A percentile compares a stretch with the other conserved stretches of the same genome.
Evolutionary conservation across 352 stramenopile species (phyloP).

Genomic region (Phytophthora agathidicida): DNA sequence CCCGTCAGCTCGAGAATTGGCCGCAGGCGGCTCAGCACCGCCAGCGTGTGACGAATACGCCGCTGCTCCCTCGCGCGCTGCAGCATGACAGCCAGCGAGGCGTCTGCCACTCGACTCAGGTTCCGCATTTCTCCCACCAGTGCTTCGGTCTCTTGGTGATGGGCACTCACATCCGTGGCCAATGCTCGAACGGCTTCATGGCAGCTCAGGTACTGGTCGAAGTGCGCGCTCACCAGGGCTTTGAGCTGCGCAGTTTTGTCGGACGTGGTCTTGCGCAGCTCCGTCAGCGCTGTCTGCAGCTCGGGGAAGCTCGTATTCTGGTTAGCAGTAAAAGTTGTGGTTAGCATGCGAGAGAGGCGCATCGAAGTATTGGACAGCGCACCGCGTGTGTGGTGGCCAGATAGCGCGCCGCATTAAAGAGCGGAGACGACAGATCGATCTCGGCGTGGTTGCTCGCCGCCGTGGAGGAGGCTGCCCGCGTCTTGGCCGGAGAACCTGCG

Average conservation of each 20-base stretch:
- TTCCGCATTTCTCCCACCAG: slow-evolving; percentile 59
- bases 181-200: slow-evolving; percentile 77
- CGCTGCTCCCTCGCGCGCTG: slow-evolving; percentile 77
- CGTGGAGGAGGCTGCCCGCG: background rate
- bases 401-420: slow-evolving; percentile 68
- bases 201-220: slow-evolving; percentile 85
- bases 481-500: slow-evolving; percentile 3
- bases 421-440: slow-evolving; percentile 62
- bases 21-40: slow-evolving; percentile 68
- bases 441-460: slow-evolving; percentile 22
- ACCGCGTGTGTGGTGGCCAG: slow-evolving; percentile 73
- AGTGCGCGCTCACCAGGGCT: slow-evolving; percentile 77
- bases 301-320: slow-evolving; percentile 69
- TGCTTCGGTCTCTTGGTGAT: slow-evolving; percentile 64
- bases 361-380: slow-evolving; percentile 7
- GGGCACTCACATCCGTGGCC: slow-evolving; percentile 61
- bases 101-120: slow-evolving; percentile 65
- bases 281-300: slow-evolving; percentile 67
- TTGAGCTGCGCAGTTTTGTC: slow-evolving; percentile 89
- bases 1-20: slow-evolving; percentile 76
- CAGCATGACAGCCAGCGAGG: slow-evolving; percentile 79
- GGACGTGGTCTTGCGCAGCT: slow-evolving; percentile 73
- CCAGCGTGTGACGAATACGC: slow-evolving; percentile 75
- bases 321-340: background rate
- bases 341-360: background rate